These are phyloP conservation scores for Fusarium sp. DNA, from an alignment of 2,329 filamentous ascomycete species.

Conservation along the genomic window DNA sequence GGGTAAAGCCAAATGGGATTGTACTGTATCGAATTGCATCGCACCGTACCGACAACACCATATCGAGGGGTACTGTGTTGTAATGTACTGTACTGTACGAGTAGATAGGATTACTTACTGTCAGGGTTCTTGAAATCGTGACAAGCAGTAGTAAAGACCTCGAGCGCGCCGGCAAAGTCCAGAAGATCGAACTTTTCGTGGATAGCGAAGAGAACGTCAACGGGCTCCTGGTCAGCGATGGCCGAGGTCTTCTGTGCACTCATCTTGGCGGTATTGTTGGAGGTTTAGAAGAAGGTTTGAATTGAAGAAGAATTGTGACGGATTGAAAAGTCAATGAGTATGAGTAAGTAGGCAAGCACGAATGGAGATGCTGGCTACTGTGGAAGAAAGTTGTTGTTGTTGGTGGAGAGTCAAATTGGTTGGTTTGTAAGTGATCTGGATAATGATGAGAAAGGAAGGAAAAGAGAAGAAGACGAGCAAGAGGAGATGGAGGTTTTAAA, in stretches of 20 bases:
- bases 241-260: constrained; percentile 68
- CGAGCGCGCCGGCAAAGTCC: constrained; percentile 68
- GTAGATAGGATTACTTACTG: constrained; percentile 53
- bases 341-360: constrained; percentile 32
- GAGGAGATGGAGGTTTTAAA: constrained; percentile 44
- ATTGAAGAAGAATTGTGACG: constrained; percentile 34
- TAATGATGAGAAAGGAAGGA: constrained; percentile 44
- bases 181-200: constrained; percentile 70
- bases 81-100: background rate
- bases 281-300: constrained; percentile 39
- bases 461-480: constrained; percentile 39
- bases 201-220: constrained; percentile 71
- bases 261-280: constrained; percentile 61
- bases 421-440: constrained; percentile 32
- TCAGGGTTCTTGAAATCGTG: constrained; percentile 66
- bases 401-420: constrained; percentile 34
- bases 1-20: constrained; percentile 32
- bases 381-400: constrained; percentile 3
- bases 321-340: constrained; percentile 24
- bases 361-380: constrained; percentile 29
- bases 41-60: constrained; percentile 1
- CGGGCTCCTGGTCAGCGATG: constrained; percentile 67
- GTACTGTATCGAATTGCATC: background rate
- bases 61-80: constrained; percentile 9
- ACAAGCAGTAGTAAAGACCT: constrained; percentile 63